phyloP scores from a whole-genome alignment of 2,329 filamentous ascomycete species.

The Pseudogymnoascus sp. region DNA sequence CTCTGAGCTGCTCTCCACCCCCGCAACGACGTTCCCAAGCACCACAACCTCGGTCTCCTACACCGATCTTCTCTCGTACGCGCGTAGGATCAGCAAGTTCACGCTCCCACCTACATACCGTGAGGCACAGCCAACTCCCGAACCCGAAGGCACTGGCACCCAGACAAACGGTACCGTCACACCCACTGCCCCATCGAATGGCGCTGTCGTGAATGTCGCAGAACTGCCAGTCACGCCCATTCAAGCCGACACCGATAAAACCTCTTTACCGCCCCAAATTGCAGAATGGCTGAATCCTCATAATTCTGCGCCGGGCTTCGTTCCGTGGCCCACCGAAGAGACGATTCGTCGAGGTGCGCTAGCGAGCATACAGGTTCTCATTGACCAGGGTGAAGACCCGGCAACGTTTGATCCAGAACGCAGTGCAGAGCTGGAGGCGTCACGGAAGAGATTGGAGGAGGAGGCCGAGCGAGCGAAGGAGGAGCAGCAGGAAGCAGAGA shows the following conservation, averaged over 20 bases:
- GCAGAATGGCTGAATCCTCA: conserved; percentile 45
- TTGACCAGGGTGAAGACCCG: conserved; percentile 57
- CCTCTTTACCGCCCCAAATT: conserved; percentile 30
- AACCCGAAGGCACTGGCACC: conserved; percentile 10
- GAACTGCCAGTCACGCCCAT: conserved; percentile 20
- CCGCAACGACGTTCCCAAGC: conserved; percentile 49
- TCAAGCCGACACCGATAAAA: conserved; percentile 16
- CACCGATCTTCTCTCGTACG: conserved; percentile 68
- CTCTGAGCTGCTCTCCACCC: conserved; percentile 61
- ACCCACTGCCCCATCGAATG: conserved; percentile 21
- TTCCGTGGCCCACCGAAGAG: conserved; percentile 70
- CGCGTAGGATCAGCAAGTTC: conserved; percentile 71
- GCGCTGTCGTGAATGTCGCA: conserved; percentile 12
- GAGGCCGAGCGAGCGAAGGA: conserved; percentile 27
- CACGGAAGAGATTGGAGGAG: conserved; percentile 22
- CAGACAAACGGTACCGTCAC: conserved; percentile 27
- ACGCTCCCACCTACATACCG: conserved; percentile 52
- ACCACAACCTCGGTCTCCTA: conserved; percentile 55
- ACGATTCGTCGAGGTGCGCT: conserved; percentile 64
- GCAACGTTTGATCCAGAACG: conserved; percentile 51
- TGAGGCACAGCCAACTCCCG: conserved; percentile 17
- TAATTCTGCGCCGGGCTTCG: conserved; percentile 52
- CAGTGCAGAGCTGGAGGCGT: conserved; percentile 30
- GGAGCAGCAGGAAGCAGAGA: conserved; percentile 22
- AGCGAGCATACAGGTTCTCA: conserved; percentile 54